Base-by-base conservation (phyloP, 345 rosid species). In the Heritiera littoralis region DNA sequence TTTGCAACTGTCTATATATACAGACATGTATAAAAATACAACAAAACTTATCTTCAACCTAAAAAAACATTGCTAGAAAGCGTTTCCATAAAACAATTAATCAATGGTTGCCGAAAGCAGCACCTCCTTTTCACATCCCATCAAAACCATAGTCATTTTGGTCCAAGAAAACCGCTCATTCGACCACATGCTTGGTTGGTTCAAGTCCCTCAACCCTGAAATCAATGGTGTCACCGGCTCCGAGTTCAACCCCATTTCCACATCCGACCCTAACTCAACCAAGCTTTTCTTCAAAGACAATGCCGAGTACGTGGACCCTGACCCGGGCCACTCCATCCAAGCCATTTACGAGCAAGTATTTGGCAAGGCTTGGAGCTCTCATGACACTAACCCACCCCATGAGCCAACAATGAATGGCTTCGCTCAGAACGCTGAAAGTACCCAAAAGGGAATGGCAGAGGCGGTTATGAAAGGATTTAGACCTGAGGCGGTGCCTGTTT, bases 131-230 rank as follows among this genome's bases (percentile, higher is more conserved):
- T 6, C 82, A 55, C 81, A 78, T 52, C 97, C 98, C 66, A 90
- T 94, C 82, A 91, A 90, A 83, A 94, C 93, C 6, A 66, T 93
- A 0, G 97, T 94, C 13, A 92, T 94, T 52, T 80, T 94, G 30
- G 92, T 94, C 17, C 89, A 93, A 82, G 98, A 93, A 77, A 94
- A 94, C 78, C 87, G 98, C 60, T 94, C 97, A 0, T 94, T 94
- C 38, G 98, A 94, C 68, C 97, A 94, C 85, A 92, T 92, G 94
- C 78, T 94, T 0, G 98, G 97, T 1, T 94, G 98, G 98, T 88
- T 94, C 85, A 91, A 89, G 32, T 72, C 87, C 10, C 72, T 89
- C 8, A 87, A 89, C 83, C 90, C 87, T 0, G 84, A 89, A 79
- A 87, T 91, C 77, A 77, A 91, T 58, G 95, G 95, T 11, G 92